Conservation (phyloP, 2,329 filamentous ascomycete genomes). For the Davidsoniella eucalypti region DNA sequence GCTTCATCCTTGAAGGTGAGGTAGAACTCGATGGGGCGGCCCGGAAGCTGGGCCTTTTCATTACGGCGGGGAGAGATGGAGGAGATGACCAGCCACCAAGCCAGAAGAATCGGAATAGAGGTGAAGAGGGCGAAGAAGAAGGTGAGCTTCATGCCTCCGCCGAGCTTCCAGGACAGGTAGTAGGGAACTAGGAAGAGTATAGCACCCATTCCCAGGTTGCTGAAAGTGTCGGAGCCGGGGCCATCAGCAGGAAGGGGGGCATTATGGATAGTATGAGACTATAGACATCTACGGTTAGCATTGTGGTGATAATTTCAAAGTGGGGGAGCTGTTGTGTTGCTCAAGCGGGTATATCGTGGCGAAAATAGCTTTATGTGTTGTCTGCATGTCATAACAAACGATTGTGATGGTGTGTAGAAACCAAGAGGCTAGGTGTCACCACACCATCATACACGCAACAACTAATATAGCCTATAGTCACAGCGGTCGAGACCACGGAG, state of each 20-base stretch:
- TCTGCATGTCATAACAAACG: too few relatives aligned
- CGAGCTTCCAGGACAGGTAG: conserved; percentile 68
- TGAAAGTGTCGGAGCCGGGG: conserved; percentile 71
- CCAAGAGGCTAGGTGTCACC: too few relatives aligned
- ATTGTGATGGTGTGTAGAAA: too few relatives aligned
- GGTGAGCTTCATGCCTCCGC: conserved; percentile 74
- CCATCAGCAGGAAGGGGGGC: conserved; percentile 82
- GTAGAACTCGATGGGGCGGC: conserved; percentile 80
- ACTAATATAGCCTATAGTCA: too few relatives aligned
- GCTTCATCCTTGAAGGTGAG: conserved; percentile 59
- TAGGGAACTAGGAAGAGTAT: conserved; percentile 55
- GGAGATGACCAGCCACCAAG: conserved; percentile 63
- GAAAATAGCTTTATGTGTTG: too few relatives aligned
- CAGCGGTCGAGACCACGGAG: too few relatives aligned
- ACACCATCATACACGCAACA: too few relatives aligned
- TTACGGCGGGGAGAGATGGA: conserved; percentile 75
- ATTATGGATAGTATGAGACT: conserved; percentile 89
- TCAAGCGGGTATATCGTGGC: too few relatives aligned
- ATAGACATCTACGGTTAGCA: conserved; percentile 17
- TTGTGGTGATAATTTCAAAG: background rate
- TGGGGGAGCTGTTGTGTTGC: too few relatives aligned
- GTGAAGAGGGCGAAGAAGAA: conserved; percentile 76
- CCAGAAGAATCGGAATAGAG: conserved; percentile 62
- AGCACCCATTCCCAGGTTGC: conserved; percentile 58
- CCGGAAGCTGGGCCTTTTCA: conserved; percentile 77